These are phyloP conservation scores for Cucurbitaria berberidis DNA, from an alignment of 2,329 filamentous ascomycete genomes.

Conservation along the genomic window DNA sequence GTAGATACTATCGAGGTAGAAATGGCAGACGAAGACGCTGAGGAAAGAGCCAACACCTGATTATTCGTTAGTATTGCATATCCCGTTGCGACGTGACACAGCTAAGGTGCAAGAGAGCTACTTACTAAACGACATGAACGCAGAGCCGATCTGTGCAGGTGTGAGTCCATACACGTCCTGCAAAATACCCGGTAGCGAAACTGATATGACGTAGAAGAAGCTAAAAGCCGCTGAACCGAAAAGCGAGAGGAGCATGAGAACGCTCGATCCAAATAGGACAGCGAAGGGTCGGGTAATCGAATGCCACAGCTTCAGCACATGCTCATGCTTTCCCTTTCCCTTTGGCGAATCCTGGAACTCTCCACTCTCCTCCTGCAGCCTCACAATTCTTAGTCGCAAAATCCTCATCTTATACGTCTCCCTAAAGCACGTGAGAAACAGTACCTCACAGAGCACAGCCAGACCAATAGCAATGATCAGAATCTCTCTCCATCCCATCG, in stretches of 20 bases:
- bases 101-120: neutral
- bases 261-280: constrained; percentile 56
- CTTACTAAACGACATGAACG: constrained; percentile 63
- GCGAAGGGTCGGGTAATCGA: constrained; percentile 51
- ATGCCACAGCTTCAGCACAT: constrained; percentile 40
- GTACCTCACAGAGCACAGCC: constrained; percentile 57
- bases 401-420: constrained; percentile 69
- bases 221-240: constrained; percentile 53
- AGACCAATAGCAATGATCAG: constrained; percentile 59
- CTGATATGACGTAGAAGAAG: constrained; percentile 56
- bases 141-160: constrained; percentile 59
- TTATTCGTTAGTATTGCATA: neutral
- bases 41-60: constrained; percentile 57
- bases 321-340: constrained; percentile 20
- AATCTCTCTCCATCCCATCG: constrained; percentile 61
- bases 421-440: constrained; percentile 60
- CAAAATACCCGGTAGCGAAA: constrained; percentile 54
- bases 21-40: constrained; percentile 59
- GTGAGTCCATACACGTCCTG: constrained; percentile 52
- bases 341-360: constrained; percentile 10
- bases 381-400: constrained; percentile 43
- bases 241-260: constrained; percentile 60
- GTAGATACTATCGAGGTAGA: constrained; percentile 61
- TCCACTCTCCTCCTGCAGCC: constrained; percentile 22
- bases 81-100: neutral